These are phyloP conservation scores for Fusarium neocosmosporiellum DNA, from an alignment of 2,329 filamentous ascomycete genomes.

Conservation along the genomic window DNA sequence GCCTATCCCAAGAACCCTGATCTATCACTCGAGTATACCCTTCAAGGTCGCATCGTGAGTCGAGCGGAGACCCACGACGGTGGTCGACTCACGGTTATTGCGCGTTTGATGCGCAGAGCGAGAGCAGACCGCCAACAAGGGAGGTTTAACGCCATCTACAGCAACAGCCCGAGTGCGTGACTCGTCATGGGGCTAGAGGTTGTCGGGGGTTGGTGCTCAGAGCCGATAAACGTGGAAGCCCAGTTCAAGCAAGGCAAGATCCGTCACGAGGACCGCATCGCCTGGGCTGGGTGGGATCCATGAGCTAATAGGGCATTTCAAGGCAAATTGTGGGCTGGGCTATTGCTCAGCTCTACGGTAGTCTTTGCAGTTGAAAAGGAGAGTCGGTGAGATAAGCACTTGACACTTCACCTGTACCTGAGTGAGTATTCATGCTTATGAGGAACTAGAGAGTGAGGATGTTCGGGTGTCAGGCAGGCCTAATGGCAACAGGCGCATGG, in stretches of 20 bases:
- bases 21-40: slow-evolving; percentile 1
- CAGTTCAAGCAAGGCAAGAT: slow-evolving; percentile 5
- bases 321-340: not conserved
- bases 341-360: not conserved
- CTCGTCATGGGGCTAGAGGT: not conserved
- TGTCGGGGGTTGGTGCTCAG: not conserved
- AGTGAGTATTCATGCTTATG: not conserved
- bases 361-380: not conserved
- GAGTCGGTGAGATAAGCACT: slow-evolving; percentile 3
- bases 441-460: not conserved
- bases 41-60: slow-evolving; percentile 8
- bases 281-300: not conserved
- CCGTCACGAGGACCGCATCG: slow-evolving; percentile 12
- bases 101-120: not conserved
- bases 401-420: not conserved
- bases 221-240: slow-evolving; percentile 12
- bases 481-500: not conserved
- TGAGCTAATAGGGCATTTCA: not conserved
- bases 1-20: slow-evolving; percentile 1
- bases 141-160: slow-evolving; percentile 6
- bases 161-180: not conserved
- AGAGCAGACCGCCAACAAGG: not conserved
- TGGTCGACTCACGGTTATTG: not conserved
- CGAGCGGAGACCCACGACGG: slow-evolving; percentile 5
- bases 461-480: not conserved